phyloP scores from a whole-genome alignment of 306 rosid species.

The Trichosanthes cucumerina region DNA sequence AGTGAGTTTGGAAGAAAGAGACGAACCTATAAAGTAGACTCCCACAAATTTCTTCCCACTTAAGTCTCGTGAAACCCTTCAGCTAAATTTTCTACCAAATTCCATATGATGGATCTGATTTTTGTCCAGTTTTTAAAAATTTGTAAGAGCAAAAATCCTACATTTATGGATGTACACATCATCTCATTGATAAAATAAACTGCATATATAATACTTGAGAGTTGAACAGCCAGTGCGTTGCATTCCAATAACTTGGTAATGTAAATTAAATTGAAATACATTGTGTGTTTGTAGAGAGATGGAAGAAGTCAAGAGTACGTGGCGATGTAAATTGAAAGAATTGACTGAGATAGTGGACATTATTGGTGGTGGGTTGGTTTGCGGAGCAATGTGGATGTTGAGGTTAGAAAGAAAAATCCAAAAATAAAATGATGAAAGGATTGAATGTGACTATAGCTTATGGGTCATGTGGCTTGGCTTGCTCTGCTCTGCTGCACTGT shows the following conservation, averaged over 20 bases:
- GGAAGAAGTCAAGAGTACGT: neutral
- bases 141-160: neutral
- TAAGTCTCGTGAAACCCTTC: neutral
- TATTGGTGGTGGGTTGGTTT: neutral
- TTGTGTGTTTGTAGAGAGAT: neutral
- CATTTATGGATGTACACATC: neutral
- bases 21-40: neutral
- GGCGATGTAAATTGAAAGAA: neutral
- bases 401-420: neutral
- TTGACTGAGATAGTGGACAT: neutral
- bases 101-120: neutral
- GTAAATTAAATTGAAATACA: neutral
- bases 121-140: neutral
- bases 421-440: neutral
- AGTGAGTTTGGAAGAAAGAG: neutral
- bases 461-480: constrained; percentile 10
- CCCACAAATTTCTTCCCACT: neutral
- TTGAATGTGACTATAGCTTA: constrained; percentile 13
- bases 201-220: neutral
- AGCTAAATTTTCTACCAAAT: neutral
- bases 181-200: neutral
- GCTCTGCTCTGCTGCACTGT: neutral
- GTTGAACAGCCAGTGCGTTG: neutral
- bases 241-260: neutral
- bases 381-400: neutral